These are phyloP conservation scores for Euphorbia neoarborescens DNA, from an alignment of 441 rosid species.

Conservation along the genomic window DNA sequence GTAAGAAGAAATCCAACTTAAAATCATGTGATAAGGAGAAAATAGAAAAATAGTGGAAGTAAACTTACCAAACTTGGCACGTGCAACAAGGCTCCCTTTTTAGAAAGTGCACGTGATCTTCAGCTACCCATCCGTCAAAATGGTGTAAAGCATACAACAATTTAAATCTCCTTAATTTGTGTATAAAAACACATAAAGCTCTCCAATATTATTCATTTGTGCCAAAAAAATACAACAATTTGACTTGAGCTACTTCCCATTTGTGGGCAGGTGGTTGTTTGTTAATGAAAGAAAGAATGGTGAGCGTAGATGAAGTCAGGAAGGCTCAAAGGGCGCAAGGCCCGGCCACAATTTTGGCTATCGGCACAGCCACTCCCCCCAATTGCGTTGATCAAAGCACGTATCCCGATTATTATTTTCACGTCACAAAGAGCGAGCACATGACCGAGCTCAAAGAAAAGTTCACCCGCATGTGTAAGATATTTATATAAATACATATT, in stretches of 20 bases:
- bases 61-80: conserved; percentile 15
- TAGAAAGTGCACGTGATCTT: conserved; percentile 13
- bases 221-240: not conserved
- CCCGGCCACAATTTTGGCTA: conserved; percentile 37
- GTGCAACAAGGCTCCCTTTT: conserved; percentile 12
- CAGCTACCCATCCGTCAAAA: conserved; percentile 1
- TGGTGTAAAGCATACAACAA: not conserved
- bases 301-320: conserved; percentile 31
- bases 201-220: not conserved
- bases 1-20: not conserved
- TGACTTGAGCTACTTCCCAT: not conserved
- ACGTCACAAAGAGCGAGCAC: conserved; percentile 37
- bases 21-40: conserved; percentile 3
- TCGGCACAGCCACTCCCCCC: conserved; percentile 33
- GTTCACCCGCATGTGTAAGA: conserved; percentile 42
- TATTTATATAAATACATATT: no score
- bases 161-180: not conserved
- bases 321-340: conserved; percentile 35
- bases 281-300: conserved; percentile 16
- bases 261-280: not conserved
- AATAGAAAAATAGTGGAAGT: no score
- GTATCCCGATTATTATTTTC: conserved; percentile 37
- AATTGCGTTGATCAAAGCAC: conserved; percentile 31
- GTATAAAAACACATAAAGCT: not conserved
- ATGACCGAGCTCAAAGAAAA: conserved; percentile 36